Evolutionary conservation across 306 rosid species (phyloP).

Genomic region (Fragaria vesca): DNA sequence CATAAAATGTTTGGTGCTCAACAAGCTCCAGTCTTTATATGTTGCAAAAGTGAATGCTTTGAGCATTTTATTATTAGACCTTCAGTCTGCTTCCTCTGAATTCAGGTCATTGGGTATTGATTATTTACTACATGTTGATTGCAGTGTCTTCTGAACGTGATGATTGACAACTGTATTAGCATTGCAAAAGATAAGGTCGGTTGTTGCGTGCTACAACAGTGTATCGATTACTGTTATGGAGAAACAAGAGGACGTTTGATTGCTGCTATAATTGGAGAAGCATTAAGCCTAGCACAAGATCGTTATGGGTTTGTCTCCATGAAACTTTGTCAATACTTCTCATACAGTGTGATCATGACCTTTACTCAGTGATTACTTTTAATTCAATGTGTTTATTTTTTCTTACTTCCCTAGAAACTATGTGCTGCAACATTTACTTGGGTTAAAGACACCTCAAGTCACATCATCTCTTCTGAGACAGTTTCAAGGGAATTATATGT

Average conservation of each 20-base stretch:
- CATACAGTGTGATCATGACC: slow-evolving; percentile 7
- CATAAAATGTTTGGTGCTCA: neutral
- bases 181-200: slow-evolving; percentile 60
- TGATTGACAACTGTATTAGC: slow-evolving; percentile 34
- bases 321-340: neutral
- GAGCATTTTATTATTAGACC: neutral
- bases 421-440: slow-evolving; percentile 61
- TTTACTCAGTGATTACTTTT: neutral
- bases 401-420: slow-evolving; percentile 50
- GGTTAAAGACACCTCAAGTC: slow-evolving; percentile 27
- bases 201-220: slow-evolving; percentile 59
- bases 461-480: slow-evolving; percentile 28
- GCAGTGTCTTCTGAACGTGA: slow-evolving; percentile 48
- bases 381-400: slow-evolving; percentile 7
- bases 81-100: neutral
- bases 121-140: slow-evolving; percentile 28
- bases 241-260: slow-evolving; percentile 32
- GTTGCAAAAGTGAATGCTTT: neutral
- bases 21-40: slow-evolving; percentile 9
- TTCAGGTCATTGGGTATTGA: slow-evolving; percentile 7
- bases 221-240: slow-evolving; percentile 39
- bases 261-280: slow-evolving; percentile 26
- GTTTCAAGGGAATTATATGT: slow-evolving; percentile 38
- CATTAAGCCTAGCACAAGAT: slow-evolving; percentile 38
- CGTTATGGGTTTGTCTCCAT: slow-evolving; percentile 54